A percentile compares a stretch with the other conserved stretches of the same genome.
Evolutionary conservation across 495 filamentous ascomycete species (phyloP).

Genomic region (Sabuloglossum arenarium): DNA sequence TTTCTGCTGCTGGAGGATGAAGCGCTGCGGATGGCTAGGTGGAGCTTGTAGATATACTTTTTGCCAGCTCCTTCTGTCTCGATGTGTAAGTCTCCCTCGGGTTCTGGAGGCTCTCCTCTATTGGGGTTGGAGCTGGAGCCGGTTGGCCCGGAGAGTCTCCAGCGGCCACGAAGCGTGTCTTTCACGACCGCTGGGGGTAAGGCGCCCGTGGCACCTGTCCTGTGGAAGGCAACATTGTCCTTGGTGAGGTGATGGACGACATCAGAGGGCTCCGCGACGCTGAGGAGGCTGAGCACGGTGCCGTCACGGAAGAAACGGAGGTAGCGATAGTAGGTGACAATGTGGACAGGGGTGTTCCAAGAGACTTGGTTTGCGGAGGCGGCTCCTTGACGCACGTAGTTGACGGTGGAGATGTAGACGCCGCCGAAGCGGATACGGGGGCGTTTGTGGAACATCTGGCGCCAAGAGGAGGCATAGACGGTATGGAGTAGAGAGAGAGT

Average conservation of each 20-base stretch:
- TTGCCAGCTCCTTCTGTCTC: conserved; percentile 66
- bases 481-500: conserved; percentile 18
- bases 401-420: conserved; percentile 87
- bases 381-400: conserved; percentile 73
- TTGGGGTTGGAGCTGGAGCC: not conserved
- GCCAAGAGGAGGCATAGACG: conserved; percentile 24
- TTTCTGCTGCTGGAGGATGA: conserved; percentile 19
- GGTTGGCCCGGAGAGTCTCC: conserved; percentile 26
- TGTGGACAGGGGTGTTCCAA: conserved; percentile 77
- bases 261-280: conserved; percentile 60
- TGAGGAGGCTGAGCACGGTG: conserved; percentile 52
- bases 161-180: conserved; percentile 36
- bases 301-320: conserved; percentile 88
- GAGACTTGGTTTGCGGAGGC: conserved; percentile 30
- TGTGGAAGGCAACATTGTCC: conserved; percentile 19
- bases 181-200: conserved; percentile 30
- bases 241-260: conserved; percentile 28
- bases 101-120: conserved; percentile 14
- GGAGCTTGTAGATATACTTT: conserved; percentile 67
- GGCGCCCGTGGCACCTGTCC: conserved; percentile 10
- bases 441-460: conserved; percentile 52
- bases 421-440: conserved; percentile 87
- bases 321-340: conserved; percentile 96
- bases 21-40: conserved; percentile 40
- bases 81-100: conserved; percentile 49